Base-by-base conservation (phyloP, 2,329 filamentous ascomycete genomes). In the Calonectria pteridis region DNA sequence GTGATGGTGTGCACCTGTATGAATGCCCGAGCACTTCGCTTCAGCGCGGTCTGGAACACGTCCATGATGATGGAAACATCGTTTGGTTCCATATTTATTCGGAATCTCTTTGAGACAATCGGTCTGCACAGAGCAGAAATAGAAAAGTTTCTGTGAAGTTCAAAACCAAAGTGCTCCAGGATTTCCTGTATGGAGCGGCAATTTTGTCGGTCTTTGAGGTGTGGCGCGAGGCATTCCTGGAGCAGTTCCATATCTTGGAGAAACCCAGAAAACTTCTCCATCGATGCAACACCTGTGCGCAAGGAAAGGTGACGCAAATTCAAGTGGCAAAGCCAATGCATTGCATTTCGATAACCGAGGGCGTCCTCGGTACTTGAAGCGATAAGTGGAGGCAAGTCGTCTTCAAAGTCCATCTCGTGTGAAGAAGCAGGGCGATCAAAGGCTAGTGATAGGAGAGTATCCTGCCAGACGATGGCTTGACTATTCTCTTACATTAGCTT, bases 401-500 rank as follows among this genome's bases (percentile, higher is more conserved):
- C 37, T 18, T 67, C 67, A 1, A 69, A 37, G 18, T 74, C 51
- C 67, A 78, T 77, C 16, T 76, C 71, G 10, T 74, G 68, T 0
- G 77, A 77, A 2, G 75, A 62, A 1, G 73, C 71, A 1, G 75
- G 71, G 26, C 73, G 67, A 51, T 74, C 76, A 40, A 78, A 78
- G 1, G 77, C 77, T 1, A 78, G 33, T 0, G 76, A 78, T 0
- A 78, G 75, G 6, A 78, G 73, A 1, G 75, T 37, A 6, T 78
- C 77, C 40, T 78, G 77, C 77, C 75, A 77, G 6, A 78, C 67
- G 16, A 78, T 77, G 0, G 75, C 75, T 7, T 74, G 67, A 2
- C 77, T 78, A 7, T 14, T 4, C 1, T 20, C 9, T 7, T 4
- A 37, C 4, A 28, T 73, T 2, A 76, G 67, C 18, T n/a, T 58